A percentile compares a stretch with the other conserved stretches of the same genome.
phyloP scores from a whole-genome alignment of 2,329 filamentous ascomycete species.

The Curvularia sp. region DNA sequence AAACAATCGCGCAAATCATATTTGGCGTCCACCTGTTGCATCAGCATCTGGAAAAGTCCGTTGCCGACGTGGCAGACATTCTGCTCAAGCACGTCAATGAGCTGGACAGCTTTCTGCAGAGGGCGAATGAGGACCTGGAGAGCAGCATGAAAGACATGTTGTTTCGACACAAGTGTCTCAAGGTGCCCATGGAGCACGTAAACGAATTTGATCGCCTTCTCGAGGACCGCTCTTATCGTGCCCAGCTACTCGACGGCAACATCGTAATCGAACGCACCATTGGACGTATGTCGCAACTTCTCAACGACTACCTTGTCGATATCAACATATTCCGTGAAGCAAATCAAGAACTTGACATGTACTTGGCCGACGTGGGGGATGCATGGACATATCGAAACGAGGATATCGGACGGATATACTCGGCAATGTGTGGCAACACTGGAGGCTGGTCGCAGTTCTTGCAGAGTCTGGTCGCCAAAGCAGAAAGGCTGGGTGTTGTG shows the following conservation, averaged over 20 bases:
- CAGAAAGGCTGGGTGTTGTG: conserved; percentile 71
- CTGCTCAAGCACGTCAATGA: conserved; percentile 93
- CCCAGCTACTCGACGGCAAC: conserved; percentile 84
- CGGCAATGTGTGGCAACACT: conserved; percentile 91
- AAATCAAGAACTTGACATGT: conserved; percentile 77
- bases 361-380: conserved; percentile 72
- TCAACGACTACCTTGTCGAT: conserved; percentile 81
- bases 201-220: conserved; percentile 86
- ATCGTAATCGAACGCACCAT: conserved; percentile 91
- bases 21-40: conserved; percentile 92
- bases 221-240: conserved; percentile 80
- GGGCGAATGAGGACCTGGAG: conserved; percentile 83
- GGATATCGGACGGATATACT: conserved; percentile 76
- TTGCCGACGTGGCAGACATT: conserved; percentile 85
- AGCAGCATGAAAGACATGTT: conserved; percentile 77
- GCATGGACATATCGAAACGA: conserved; percentile 64
- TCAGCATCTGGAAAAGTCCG: conserved; percentile 85
- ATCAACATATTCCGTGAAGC: conserved; percentile 78
- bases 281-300: conserved; percentile 74
- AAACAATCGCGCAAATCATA: conserved; percentile 88
- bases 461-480: conserved; percentile 75
- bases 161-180: conserved; percentile 75
- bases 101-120: conserved; percentile 87
- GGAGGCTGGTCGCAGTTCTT: conserved; percentile 89
- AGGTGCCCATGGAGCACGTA: conserved; percentile 82